Evolutionary conservation across 805 yeast genomes (phyloP), one percentile per base, ranked within the genome.

Genomic region (Metschnikowia baotianmanensis): DNA sequence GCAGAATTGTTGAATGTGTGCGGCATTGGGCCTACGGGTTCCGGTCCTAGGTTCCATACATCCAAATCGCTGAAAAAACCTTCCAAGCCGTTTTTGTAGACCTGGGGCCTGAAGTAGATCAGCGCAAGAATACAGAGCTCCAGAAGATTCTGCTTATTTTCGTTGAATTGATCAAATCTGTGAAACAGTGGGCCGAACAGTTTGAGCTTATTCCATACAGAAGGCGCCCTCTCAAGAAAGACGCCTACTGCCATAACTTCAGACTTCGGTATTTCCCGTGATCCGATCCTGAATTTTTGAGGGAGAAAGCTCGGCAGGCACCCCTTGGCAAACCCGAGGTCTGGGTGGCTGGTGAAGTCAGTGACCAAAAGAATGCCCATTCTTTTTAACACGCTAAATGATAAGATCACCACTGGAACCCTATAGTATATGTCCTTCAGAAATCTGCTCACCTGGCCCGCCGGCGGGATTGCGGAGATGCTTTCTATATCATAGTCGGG

Each of bases 341-440:
- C 43, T 8, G 31, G 15, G 22, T 44, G 39, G 35, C 37, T 29
- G 31, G 54, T 45, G 29, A 52, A 52, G 23, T 52, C 56, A 6
- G 56, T 50, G 26, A 52, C 54, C 7, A 50, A 31, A 18, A 52
- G 42, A 10, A 50, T 40, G 13, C 45, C 47, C 9, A 21, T 16
- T 15, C 26, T 31, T 11, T 25, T 20, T 16, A 41, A 26, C 19
- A 32, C 27, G 12, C 38, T 39, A n/a, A 40, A 33, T 3, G 51
- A 48, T 34, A 50, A 34, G 8, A 43, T 26, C n/a, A 47, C 42
- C 18, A 50, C 52, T 7, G 53, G 53, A n/a, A 50, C 23, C 31
- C n/a, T n/a, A n/a, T 6, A 12, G n/a, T 12, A 25, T 9, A 18
- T 11, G 10, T 12, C 20, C 18, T 12, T 22, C 15, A 12, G 15